Conservation (phyloP, 495 filamentous ascomycete genomes). For the Mytilinidion resinicola region DNA sequence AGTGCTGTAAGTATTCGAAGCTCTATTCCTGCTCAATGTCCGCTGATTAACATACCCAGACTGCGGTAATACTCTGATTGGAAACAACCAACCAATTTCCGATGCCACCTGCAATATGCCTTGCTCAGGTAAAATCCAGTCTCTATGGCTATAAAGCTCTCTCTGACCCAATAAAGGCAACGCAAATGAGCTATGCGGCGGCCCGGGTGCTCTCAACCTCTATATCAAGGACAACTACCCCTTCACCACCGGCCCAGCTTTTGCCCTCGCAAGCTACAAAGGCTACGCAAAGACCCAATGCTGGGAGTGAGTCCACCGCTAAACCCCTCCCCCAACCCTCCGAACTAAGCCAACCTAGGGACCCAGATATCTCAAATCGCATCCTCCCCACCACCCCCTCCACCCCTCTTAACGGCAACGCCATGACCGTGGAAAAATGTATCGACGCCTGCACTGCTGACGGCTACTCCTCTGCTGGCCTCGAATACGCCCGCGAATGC, state of each 20-base stretch:
- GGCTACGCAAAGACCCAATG: neutral
- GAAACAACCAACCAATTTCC: neutral
- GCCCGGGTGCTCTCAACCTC: neutral
- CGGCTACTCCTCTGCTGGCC: neutral
- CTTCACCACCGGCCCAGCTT: neutral
- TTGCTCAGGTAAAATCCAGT: neutral
- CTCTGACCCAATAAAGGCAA: neutral
- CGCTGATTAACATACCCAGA: too few species aligned
- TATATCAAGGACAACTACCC: neutral
- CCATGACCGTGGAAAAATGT: neutral
- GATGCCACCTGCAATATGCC: neutral
- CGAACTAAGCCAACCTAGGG: neutral
- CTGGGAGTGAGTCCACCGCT: neutral
- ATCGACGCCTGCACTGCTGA: neutral
- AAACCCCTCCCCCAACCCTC: neutral
- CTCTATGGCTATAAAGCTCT: too few species aligned
- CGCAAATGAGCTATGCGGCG: neutral
- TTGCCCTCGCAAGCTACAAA: neutral
- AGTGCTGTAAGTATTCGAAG: neutral
- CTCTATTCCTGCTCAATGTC: too few species aligned
- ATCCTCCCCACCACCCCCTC: neutral
- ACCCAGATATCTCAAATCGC: neutral
- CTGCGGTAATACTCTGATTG: neutral
- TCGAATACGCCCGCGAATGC: neutral
- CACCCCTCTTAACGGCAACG: neutral